Conservation (phyloP, 495 filamentous ascomycete species). For the Xylaria cubensis region DNA sequence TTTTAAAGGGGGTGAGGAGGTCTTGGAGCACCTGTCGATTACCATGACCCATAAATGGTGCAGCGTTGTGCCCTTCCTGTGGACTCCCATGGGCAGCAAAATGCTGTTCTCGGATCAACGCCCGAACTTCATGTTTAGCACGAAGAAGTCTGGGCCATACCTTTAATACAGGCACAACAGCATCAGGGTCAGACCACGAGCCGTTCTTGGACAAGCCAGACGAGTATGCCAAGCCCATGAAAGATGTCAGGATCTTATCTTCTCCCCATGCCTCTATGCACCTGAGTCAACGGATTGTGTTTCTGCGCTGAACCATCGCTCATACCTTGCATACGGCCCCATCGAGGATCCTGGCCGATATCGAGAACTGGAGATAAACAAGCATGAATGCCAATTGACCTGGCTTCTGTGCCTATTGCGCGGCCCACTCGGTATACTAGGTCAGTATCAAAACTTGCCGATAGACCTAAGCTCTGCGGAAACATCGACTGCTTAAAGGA, state of each 20-base stretch:
- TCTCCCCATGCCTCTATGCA: slow-evolving; percentile 51
- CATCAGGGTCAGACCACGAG: slow-evolving; percentile 45
- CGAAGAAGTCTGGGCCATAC: slow-evolving; percentile 22
- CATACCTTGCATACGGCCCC: slow-evolving; percentile 50
- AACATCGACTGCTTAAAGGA: slow-evolving; percentile 52
- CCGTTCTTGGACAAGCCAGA: slow-evolving; percentile 49
- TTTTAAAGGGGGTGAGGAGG: slow-evolving; percentile 48
- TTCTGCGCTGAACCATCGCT: background rate
- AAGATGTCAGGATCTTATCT: slow-evolving; percentile 49
- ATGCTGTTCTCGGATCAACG: slow-evolving; percentile 36
- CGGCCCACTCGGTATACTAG: slow-evolving; percentile 46
- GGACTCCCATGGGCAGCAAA: slow-evolving; percentile 49
- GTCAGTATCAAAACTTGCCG: slow-evolving; percentile 47
- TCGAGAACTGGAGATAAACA: slow-evolving; percentile 53
- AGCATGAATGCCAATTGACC: slow-evolving; percentile 49
- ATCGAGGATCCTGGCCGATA: slow-evolving; percentile 50
- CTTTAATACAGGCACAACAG: slow-evolving; percentile 49
- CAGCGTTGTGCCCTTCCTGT: slow-evolving; percentile 47
- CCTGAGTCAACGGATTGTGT: background rate
- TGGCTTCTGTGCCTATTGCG: slow-evolving; percentile 48
- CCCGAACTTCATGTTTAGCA: background rate
- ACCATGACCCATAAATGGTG: slow-evolving; percentile 48
- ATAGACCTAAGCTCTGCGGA: slow-evolving; percentile 46
- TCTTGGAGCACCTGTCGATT: slow-evolving; percentile 48
- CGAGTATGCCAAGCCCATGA: slow-evolving; percentile 51